Evolutionary conservation across 164 flowering plant species (phyloP).

Genomic region (Nymphaea colorata): DNA sequence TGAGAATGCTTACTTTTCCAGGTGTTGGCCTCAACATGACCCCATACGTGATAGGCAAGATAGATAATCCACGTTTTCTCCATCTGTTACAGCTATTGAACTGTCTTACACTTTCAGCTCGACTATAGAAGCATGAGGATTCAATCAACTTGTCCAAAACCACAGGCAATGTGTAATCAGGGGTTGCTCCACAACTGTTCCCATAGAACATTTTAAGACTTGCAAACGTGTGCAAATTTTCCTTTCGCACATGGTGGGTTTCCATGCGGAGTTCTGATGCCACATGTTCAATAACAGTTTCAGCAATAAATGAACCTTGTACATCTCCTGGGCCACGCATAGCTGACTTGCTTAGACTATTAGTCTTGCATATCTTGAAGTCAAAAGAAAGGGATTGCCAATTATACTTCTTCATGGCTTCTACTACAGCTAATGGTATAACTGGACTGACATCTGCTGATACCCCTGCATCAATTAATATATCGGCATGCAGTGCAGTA

Average conservation of each 20-base stretch:
- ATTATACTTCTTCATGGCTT: constrained; percentile 54
- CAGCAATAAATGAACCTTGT: constrained; percentile 75
- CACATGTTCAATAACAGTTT: constrained; percentile 75
- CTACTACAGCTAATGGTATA: constrained; percentile 32
- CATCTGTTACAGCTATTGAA: constrained; percentile 50
- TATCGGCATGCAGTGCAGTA: constrained; percentile 56
- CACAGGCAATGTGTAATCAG: constrained; percentile 62
- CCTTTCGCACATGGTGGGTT: constrained; percentile 45
- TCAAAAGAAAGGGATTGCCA: constrained; percentile 89
- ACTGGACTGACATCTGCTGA: constrained; percentile 52
- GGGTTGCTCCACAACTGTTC: constrained; percentile 29
- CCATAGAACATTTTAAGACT: constrained; percentile 46
- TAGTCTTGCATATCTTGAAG: constrained; percentile 70
- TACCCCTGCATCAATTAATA: constrained; percentile 62
- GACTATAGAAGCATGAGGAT: constrained; percentile 36
- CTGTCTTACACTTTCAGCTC: constrained; percentile 28
- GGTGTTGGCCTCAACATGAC: constrained; percentile 51
- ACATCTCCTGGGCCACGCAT: constrained; percentile 92
- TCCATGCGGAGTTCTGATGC: constrained; percentile 67
- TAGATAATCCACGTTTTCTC: constrained; percentile 75
- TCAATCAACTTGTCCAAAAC: constrained; percentile 46
- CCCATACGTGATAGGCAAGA: constrained; percentile 51
- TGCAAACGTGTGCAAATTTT: constrained; percentile 53
- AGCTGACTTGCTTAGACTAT: constrained; percentile 60
- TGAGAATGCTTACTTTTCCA: constrained; percentile 74